A percentile compares a stretch with the other conserved stretches of the same genome.
phyloP scores from a whole-genome alignment of 345 rosid species.

The Anacardium occidentale region DNA sequence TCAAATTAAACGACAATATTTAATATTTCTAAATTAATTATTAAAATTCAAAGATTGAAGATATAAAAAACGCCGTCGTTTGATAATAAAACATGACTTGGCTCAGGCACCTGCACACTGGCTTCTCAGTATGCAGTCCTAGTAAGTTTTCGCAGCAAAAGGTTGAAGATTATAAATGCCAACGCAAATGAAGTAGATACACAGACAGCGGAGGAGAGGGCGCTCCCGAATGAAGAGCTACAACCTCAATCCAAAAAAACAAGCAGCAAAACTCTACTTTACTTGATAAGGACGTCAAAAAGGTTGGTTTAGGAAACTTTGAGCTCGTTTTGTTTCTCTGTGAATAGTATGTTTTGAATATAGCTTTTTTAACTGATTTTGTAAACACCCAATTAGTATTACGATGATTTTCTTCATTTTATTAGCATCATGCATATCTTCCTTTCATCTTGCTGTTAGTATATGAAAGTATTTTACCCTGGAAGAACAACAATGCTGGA shows the following conservation, averaged over 20 bases:
- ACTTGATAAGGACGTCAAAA: slow-evolving; percentile 73
- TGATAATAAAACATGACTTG: no score
- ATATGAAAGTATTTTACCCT: no score
- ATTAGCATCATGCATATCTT: not conserved
- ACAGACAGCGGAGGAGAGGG: slow-evolving; percentile 31
- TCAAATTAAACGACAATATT: no score
- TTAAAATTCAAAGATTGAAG: no score
- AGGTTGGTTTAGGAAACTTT: slow-evolving; percentile 36
- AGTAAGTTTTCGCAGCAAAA: slow-evolving; percentile 21
- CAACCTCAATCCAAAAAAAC: slow-evolving; percentile 25
- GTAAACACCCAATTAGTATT: not conserved
- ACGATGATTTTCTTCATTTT: not conserved
- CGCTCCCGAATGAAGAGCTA: slow-evolving; percentile 22
- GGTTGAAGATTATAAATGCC: slow-evolving; percentile 32
- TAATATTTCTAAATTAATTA: no score
- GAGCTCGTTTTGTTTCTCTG: not conserved
- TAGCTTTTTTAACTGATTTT: slow-evolving; percentile 5
- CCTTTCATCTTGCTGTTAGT: not conserved
- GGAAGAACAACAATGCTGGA: no score
- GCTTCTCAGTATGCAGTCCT: not conserved
- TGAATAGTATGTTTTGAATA: not conserved
- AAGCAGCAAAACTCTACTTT: slow-evolving; percentile 21
- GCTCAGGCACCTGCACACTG: slow-evolving; percentile 11
- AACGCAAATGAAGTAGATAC: slow-evolving; percentile 48
- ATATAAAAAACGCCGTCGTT: no score